These are phyloP conservation scores for Suillus sp. DNA, from an alignment of 768 basidiomycete genomes.

Conservation along the genomic window DNA sequence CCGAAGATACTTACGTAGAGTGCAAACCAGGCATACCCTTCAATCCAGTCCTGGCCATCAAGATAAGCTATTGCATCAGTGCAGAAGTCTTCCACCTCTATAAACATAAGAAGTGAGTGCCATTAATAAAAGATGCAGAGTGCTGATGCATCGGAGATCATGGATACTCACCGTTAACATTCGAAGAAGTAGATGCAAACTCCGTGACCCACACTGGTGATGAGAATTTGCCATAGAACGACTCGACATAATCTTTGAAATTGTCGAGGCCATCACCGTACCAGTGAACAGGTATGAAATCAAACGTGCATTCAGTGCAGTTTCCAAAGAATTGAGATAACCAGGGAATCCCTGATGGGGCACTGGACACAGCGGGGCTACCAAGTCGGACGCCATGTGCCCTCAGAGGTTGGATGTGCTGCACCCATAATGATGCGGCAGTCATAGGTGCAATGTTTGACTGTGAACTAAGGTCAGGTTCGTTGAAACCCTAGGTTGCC, in stretches of 20 bases:
- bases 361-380: conserved; percentile 39
- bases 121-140: background rate
- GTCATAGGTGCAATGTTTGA: conserved; percentile 47
- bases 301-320: conserved; percentile 46
- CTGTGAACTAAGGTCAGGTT: conserved; percentile 41
- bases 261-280: conserved; percentile 35
- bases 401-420: conserved; percentile 40
- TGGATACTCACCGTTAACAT: conserved; percentile 12
- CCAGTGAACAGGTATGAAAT: conserved; percentile 55
- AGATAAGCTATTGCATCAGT: conserved; percentile 10
- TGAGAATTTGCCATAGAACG: conserved; percentile 37
- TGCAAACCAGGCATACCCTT: conserved; percentile 24
- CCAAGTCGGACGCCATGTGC: conserved; percentile 36
- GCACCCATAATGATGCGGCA: conserved; percentile 42
- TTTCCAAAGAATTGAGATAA: conserved; percentile 36
- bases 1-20: conserved; percentile 16
- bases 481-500: conserved; percentile 36
- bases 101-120: background rate
- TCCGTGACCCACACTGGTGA: conserved; percentile 41
- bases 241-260: conserved; percentile 38
- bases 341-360: conserved; percentile 35
- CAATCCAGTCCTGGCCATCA: conserved; percentile 18
- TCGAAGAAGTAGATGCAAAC: conserved; percentile 25
- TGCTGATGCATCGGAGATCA: background rate
- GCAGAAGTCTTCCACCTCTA: conserved; percentile 19